Conservation (phyloP, 352 stramenopile species). For the Globisporangium middletonii region DNA sequence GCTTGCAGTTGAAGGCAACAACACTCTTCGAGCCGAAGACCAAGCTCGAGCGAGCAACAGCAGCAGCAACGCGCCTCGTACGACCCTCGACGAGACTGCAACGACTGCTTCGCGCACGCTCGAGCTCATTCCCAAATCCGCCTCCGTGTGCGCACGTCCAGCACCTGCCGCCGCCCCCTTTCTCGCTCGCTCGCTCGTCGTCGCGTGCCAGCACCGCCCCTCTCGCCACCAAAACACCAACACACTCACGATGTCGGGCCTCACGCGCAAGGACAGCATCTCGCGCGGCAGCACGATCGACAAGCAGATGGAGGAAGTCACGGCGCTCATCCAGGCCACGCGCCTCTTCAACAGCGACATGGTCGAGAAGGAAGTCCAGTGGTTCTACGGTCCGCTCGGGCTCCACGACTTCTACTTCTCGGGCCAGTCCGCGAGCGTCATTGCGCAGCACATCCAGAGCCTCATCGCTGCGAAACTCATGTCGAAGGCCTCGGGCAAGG, state of each 20-base stretch:
- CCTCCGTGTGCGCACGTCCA: constrained; percentile 1
- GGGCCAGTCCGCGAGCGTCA: constrained; percentile 49
- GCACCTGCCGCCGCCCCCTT: no score
- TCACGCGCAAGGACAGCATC: constrained; percentile 12
- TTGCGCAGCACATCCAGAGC: constrained; percentile 76
- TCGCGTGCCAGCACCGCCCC: not conserved
- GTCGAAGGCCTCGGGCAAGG: constrained; percentile 64
- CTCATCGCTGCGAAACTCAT: constrained; percentile 79
- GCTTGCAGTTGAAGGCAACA: not conserved
- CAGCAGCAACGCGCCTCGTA: no score
- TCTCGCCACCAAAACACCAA: not conserved
- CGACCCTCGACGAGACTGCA: no score
- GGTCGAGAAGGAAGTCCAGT: constrained; percentile 67
- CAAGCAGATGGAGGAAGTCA: constrained; percentile 59
- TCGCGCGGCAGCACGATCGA: constrained; percentile 13
- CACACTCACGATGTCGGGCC: constrained; percentile 2
- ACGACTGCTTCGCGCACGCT: not conserved
- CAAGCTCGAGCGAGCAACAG: no score
- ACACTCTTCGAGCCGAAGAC: not conserved
- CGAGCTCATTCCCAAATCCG: constrained; percentile 12
- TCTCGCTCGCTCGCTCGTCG: not conserved
- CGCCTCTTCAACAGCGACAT: constrained; percentile 56
- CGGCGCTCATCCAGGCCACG: constrained; percentile 39
- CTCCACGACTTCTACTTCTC: constrained; percentile 85
- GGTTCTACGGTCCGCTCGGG: constrained; percentile 75